Percentiles rank a stretch among this genome's conserved stretches.
Evolutionary conservation across 352 stramenopile species (phyloP).

Genomic region (Phytophthora constricta): DNA sequence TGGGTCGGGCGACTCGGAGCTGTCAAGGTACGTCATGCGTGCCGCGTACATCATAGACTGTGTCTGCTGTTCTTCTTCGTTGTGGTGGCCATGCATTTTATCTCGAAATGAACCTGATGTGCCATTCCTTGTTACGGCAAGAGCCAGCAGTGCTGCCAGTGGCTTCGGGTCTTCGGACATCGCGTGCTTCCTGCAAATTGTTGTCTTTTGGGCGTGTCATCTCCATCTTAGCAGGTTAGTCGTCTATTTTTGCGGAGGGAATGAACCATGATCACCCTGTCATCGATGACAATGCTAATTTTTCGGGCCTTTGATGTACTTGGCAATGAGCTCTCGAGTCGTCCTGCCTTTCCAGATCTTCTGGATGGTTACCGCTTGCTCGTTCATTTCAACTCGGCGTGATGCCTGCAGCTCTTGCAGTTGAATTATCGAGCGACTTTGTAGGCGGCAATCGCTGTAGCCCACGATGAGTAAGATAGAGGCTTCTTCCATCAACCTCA

Average conservation of each 20-base stretch:
- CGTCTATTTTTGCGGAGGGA: slow-evolving; percentile 5
- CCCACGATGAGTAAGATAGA: slow-evolving; percentile 40
- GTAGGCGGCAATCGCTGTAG: slow-evolving; percentile 51
- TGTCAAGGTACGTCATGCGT: slow-evolving; percentile 79
- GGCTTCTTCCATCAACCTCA: slow-evolving; percentile 36
- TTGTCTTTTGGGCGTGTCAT: not conserved
- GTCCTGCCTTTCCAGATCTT: slow-evolving; percentile 63
- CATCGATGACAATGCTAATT: not conserved
- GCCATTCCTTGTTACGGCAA: slow-evolving; percentile 23
- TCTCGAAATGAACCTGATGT: slow-evolving; percentile 12
- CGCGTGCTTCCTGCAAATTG: slow-evolving; percentile 4
- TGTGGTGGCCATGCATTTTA: slow-evolving; percentile 21
- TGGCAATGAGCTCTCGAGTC: slow-evolving; percentile 56
- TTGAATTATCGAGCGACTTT: slow-evolving; percentile 44
- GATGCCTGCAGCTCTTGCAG: slow-evolving; percentile 53
- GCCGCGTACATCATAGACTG: slow-evolving; percentile 82
- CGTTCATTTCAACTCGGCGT: slow-evolving; percentile 38
- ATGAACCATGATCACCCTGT: no score
- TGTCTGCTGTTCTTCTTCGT: slow-evolving; percentile 56
- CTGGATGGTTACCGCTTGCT: slow-evolving; percentile 52
- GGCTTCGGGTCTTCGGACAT: slow-evolving; percentile 23
- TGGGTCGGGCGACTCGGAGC: slow-evolving; percentile 53
- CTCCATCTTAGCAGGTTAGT: slow-evolving; percentile 17
- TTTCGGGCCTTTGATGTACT: slow-evolving; percentile 43
- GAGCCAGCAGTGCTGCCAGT: slow-evolving; percentile 21